A percentile compares a stretch with the other conserved stretches of the same genome.
These are phyloP conservation scores for Chaetomium globosum DNA, from an alignment of 2,329 filamentous ascomycete genomes.

Conservation along the genomic window DNA sequence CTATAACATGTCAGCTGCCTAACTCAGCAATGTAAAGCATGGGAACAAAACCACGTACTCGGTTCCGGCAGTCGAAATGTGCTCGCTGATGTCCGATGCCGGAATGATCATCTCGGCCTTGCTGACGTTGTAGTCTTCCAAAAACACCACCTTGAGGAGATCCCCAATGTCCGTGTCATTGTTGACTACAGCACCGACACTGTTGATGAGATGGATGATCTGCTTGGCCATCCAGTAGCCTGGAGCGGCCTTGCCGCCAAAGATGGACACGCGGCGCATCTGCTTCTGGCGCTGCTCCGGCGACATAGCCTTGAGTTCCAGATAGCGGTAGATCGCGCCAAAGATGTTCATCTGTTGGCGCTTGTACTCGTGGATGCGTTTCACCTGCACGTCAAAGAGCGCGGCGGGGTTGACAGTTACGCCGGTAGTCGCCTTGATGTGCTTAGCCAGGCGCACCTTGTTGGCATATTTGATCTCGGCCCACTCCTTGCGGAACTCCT, in stretches of 20 bases:
- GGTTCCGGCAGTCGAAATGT: constrained; percentile 96
- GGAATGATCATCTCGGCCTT: constrained; percentile 97
- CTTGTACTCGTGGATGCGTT: constrained; percentile 99
- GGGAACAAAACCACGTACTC: constrained; percentile 58
- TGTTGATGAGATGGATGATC: constrained; percentile 95
- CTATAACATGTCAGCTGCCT: constrained; percentile 39
- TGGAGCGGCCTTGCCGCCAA: constrained; percentile 95
- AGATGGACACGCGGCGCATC: constrained; percentile 87
- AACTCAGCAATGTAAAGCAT: background rate
- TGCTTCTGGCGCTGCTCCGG: constrained; percentile 84
- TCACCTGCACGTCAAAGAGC: constrained; percentile 96
- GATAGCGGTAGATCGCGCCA: constrained; percentile 91
- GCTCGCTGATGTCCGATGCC: constrained; percentile 94
- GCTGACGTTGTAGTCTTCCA: constrained; percentile 99
- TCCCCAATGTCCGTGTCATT: constrained; percentile 90
- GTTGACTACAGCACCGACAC: constrained; percentile 87
- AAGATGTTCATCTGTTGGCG: constrained; percentile 99
- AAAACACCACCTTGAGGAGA: constrained; percentile 92
- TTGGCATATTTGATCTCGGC: constrained; percentile 95
- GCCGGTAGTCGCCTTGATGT: constrained; percentile 80
- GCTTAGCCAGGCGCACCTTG: constrained; percentile 87
- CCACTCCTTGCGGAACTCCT: constrained; percentile 91
- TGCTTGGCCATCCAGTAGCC: constrained; percentile 99
- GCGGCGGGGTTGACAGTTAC: constrained; percentile 83
- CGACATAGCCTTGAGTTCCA: constrained; percentile 82